These are phyloP conservation scores for Hymenotorrendiella dingleyae DNA, from an alignment of 2,329 filamentous ascomycete species.

Conservation along the genomic window DNA sequence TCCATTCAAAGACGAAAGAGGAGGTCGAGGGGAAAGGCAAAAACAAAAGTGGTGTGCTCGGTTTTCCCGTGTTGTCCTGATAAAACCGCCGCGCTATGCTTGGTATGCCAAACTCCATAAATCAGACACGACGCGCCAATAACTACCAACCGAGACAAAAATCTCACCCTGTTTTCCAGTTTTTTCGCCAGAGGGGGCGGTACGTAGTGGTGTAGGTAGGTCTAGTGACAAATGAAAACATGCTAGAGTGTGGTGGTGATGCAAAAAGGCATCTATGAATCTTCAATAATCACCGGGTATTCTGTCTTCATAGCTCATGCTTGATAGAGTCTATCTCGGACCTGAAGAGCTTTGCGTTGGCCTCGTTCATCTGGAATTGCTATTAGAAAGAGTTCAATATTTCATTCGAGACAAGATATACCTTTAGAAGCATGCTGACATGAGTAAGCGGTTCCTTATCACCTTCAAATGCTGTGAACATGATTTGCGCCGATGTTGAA, in stretches of 20 bases:
- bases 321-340: constrained; percentile 32
- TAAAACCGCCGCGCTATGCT: constrained; percentile 24
- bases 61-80: too few relatives aligned
- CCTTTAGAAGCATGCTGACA: constrained; percentile 57
- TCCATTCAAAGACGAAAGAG: too few relatives aligned
- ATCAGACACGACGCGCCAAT: constrained; percentile 10
- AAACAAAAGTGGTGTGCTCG: too few relatives aligned
- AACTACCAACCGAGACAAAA: constrained; percentile 8
- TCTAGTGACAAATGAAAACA: constrained; percentile 22
- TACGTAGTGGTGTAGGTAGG: constrained; percentile 12
- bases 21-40: too few relatives aligned
- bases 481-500: constrained; percentile 46
- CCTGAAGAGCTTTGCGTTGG: constrained; percentile 28
- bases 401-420: constrained; percentile 30
- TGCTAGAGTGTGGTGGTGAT: background rate
- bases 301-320: constrained; percentile 22
- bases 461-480: constrained; percentile 59
- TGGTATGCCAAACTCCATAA: constrained; percentile 24
- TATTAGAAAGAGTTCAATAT: constrained; percentile 9
- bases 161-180: constrained; percentile 4
- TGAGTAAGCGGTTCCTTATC: constrained; percentile 46
- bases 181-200: constrained; percentile 10
- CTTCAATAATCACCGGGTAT: background rate
- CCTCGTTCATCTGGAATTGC: constrained; percentile 27
- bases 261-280: background rate